These are phyloP conservation scores for Haematococcus lacustris DNA, from an alignment of 139 green algal genomes.

Conservation along the genomic window DNA sequence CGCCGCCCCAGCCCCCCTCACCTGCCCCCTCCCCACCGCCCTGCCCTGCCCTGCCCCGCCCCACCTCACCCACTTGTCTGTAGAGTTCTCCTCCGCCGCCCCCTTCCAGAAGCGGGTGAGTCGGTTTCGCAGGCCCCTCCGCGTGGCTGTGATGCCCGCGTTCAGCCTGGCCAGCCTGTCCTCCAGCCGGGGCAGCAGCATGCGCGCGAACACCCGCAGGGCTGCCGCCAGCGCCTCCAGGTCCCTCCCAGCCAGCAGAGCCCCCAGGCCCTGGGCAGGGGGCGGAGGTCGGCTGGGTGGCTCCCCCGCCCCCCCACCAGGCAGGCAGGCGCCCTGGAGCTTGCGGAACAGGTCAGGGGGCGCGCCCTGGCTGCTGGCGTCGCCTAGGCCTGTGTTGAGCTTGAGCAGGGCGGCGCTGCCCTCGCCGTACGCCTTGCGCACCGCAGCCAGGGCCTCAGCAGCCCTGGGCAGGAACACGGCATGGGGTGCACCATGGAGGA, in stretches of 20 bases:
- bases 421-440: slow-evolving; percentile 24
- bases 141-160: slow-evolving; percentile 35
- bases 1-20: too few species aligned
- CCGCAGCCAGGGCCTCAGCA: slow-evolving; percentile 22
- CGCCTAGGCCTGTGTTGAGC: slow-evolving; percentile 31
- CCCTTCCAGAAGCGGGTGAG: slow-evolving; percentile 75
- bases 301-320: slow-evolving; percentile 33
- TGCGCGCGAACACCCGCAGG: slow-evolving; percentile 19
- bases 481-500: too few species aligned
- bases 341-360: slow-evolving; percentile 27
- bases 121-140: slow-evolving; percentile 82
- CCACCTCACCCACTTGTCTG: slow-evolving; percentile 21
- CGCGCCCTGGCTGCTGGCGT: slow-evolving; percentile 1
- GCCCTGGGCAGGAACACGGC: too few species aligned
- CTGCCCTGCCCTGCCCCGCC: too few species aligned
- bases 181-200: slow-evolving; percentile 39
- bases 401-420: slow-evolving; percentile 34
- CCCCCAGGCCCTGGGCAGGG: slow-evolving; percentile 25
- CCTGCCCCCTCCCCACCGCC: too few species aligned
- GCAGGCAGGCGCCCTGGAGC: slow-evolving; percentile 22
- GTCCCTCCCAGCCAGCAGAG: slow-evolving; percentile 21
- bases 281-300: slow-evolving; percentile 20
- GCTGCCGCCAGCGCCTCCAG: slow-evolving; percentile 11
- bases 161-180: slow-evolving; percentile 42
- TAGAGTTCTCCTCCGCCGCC: slow-evolving; percentile 15